Conservation (phyloP, 768 basidiomycete genomes). For the Rhizopogon sp. region DNA sequence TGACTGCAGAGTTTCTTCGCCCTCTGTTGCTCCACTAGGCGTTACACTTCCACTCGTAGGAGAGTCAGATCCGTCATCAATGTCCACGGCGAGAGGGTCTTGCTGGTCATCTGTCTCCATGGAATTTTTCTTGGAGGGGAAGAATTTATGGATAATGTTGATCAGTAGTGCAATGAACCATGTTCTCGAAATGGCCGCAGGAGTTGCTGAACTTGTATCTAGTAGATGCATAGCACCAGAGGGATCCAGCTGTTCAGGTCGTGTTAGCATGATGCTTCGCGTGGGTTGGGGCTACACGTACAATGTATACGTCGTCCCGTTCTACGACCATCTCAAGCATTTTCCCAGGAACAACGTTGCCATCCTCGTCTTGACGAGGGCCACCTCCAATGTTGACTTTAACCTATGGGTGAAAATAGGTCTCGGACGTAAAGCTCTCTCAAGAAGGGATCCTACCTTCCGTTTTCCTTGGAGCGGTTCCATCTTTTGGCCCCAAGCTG, state of each 20-base stretch:
- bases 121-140: constrained; percentile 17
- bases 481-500: constrained; percentile 82
- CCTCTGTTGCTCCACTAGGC: constrained; percentile 24
- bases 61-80: constrained; percentile 38
- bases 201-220: constrained; percentile 51
- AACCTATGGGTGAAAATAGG: constrained; percentile 39
- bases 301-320: constrained; percentile 67
- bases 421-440: not conserved
- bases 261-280: not conserved
- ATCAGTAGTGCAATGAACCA: constrained; percentile 58
- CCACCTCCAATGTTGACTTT: constrained; percentile 63
- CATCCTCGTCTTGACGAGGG: constrained; percentile 49
- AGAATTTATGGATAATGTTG: constrained; percentile 9
- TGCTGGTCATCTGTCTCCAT: constrained; percentile 21
- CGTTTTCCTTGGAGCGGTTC: constrained; percentile 56
- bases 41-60: constrained; percentile 37
- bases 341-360: constrained; percentile 42
- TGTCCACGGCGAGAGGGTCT: constrained; percentile 27
- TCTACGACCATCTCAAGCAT: constrained; percentile 82
- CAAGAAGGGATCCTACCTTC: constrained; percentile 45
- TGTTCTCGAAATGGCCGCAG: constrained; percentile 56
- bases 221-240: constrained; percentile 54
- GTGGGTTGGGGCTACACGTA: constrained; percentile 23
- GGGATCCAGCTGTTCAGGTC: constrained; percentile 47
- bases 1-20: constrained; percentile 19